phyloP scores from a whole-genome alignment of 495 filamentous ascomycete genomes.

The Chaetomium fimeti region DNA sequence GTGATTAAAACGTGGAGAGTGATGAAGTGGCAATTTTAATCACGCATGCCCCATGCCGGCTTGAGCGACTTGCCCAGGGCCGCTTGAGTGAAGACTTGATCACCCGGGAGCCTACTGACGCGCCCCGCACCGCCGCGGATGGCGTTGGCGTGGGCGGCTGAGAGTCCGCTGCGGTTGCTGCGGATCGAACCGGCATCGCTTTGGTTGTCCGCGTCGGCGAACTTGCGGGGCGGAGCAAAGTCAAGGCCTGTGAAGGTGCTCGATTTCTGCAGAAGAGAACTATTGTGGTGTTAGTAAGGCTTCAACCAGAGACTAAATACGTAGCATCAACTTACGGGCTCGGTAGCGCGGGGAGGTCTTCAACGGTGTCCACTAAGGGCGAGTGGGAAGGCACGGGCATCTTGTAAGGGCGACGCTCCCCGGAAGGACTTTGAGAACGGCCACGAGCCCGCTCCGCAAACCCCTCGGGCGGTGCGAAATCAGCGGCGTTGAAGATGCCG shows the following conservation, averaged over 20 bases:
- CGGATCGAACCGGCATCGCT: conserved; percentile 91
- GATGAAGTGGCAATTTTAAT: conserved; percentile 26
- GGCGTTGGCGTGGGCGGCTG: conserved; percentile 64
- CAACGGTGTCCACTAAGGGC: conserved; percentile 77
- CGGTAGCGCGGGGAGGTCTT: conserved; percentile 80
- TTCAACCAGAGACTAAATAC: neutral
- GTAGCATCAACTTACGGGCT: conserved; percentile 73
- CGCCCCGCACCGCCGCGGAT: conserved; percentile 88
- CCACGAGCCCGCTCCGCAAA: conserved; percentile 68
- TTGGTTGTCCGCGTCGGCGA: conserved; percentile 63
- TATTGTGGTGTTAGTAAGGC: conserved; percentile 36
- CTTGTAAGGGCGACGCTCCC: conserved; percentile 71
- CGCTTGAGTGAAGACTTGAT: conserved; percentile 76
- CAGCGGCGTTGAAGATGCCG: conserved; percentile 62
- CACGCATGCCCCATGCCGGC: conserved; percentile 72
- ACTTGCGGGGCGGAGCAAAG: conserved; percentile 89
- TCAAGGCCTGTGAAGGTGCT: conserved; percentile 86
- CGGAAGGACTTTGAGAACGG: conserved; percentile 76
- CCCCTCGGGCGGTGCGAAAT: conserved; percentile 79
- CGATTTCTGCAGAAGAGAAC: conserved; percentile 84
- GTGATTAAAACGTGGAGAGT: conserved; percentile 3
- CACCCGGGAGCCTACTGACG: conserved; percentile 78
- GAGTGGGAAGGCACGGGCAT: conserved; percentile 66
- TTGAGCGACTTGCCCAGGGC: conserved; percentile 68
- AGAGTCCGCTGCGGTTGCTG: conserved; percentile 79